Percentiles rank a stretch among this genome's conserved stretches.
These are phyloP conservation scores for Venturia aucupariae DNA, from an alignment of 2,329 filamentous ascomycete genomes.

Conservation along the genomic window DNA sequence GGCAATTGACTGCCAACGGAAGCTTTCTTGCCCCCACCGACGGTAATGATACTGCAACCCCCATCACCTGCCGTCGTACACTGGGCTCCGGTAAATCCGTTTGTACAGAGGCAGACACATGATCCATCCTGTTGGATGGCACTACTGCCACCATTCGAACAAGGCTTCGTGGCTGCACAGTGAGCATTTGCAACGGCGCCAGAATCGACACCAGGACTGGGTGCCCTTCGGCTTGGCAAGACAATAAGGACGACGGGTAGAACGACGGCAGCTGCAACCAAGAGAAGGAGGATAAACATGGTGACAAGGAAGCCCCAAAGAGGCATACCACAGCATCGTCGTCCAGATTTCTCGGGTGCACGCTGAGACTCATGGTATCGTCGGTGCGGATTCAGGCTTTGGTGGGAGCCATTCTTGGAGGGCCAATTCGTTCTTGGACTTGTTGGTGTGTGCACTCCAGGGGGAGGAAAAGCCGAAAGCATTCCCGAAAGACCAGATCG, in stretches of 20 bases:
- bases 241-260: slow-evolving; percentile 62
- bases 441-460: slow-evolving; percentile 42
- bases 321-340: slow-evolving; percentile 65
- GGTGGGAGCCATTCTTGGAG: slow-evolving; percentile 13
- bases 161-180: slow-evolving; percentile 56
- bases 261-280: slow-evolving; percentile 73
- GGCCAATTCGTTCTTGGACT: slow-evolving; percentile 18
- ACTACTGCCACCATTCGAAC: slow-evolving; percentile 72
- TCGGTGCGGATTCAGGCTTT: neutral
- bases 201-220: slow-evolving; percentile 22
- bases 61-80: slow-evolving; percentile 44
- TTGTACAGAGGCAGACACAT: slow-evolving; percentile 82
- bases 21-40: slow-evolving; percentile 42
- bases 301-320: slow-evolving; percentile 65
- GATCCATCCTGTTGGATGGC: slow-evolving; percentile 52
- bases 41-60: slow-evolving; percentile 46
- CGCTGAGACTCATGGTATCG: neutral
- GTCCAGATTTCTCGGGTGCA: neutral
- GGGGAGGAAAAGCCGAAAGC: slow-evolving; percentile 53
- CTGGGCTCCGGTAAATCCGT: slow-evolving; percentile 65
- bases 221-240: slow-evolving; percentile 40
- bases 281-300: slow-evolving; percentile 55
- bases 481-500: slow-evolving; percentile 49
- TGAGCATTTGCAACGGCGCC: slow-evolving; percentile 28
- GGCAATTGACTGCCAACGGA: slow-evolving; percentile 76